phyloP scores from a whole-genome alignment of 2,329 filamentous ascomycete species.

The Harringtonia aguacate region DNA sequence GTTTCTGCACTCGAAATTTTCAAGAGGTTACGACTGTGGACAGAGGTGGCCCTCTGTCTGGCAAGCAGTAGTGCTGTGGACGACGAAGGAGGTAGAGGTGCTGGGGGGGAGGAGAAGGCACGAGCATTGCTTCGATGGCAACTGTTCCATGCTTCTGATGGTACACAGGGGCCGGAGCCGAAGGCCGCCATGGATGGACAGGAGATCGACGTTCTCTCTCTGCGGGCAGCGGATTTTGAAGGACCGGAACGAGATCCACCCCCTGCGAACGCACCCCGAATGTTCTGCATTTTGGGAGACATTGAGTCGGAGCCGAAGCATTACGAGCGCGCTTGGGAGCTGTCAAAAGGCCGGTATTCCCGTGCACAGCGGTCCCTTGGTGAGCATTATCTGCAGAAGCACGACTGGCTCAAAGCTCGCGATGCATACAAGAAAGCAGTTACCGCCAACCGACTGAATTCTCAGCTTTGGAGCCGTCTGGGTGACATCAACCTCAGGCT shows the following conservation, averaged over 20 bases:
- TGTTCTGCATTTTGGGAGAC: slow-evolving; percentile 92
- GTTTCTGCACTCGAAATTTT: slow-evolving; percentile 92
- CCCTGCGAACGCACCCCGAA: slow-evolving; percentile 71
- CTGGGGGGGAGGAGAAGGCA: slow-evolving; percentile 67
- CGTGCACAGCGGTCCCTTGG: slow-evolving; percentile 82
- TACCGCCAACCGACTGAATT: slow-evolving; percentile 67
- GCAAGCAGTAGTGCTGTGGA: slow-evolving; percentile 52
- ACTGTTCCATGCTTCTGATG: slow-evolving; percentile 56
- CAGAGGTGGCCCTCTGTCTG: slow-evolving; percentile 85
- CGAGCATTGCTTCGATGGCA: slow-evolving; percentile 65
- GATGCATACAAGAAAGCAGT: slow-evolving; percentile 72
- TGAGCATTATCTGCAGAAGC: slow-evolving; percentile 59
- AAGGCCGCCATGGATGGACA: slow-evolving; percentile 36
- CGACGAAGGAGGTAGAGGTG: slow-evolving; percentile 41
- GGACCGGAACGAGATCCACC: slow-evolving; percentile 60
- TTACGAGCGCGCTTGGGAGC: slow-evolving; percentile 80
- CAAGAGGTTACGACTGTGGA: slow-evolving; percentile 85
- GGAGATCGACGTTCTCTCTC: slow-evolving; percentile 43
- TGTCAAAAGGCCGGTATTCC: slow-evolving; percentile 71
- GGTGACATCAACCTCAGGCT: slow-evolving; percentile 81
- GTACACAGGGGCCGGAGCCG: slow-evolving; percentile 15
- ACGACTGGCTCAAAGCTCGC: slow-evolving; percentile 58
- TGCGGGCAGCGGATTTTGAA: slow-evolving; percentile 39
- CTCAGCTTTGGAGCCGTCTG: slow-evolving; percentile 78
- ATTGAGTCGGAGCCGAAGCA: slow-evolving; percentile 63